Evolutionary conservation across 306 rosid genomes (phyloP).

Genomic region (Sicyos edulis): DNA sequence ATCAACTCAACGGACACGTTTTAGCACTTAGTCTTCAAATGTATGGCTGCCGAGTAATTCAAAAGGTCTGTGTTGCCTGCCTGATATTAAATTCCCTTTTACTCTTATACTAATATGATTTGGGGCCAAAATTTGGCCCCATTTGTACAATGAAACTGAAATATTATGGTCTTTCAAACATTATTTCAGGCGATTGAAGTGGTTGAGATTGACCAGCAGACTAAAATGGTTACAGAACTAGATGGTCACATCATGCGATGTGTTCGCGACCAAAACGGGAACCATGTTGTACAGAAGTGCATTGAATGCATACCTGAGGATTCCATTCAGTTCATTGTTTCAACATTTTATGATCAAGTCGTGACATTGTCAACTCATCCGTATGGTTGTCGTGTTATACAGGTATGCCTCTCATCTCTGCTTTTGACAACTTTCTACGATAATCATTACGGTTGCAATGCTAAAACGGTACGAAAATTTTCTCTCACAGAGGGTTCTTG

Average conservation of each 20-base stretch:
- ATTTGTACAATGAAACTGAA: constrained; percentile 5
- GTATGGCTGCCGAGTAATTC: constrained; percentile 98
- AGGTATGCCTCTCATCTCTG: constrained; percentile 35
- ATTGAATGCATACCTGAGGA: constrained; percentile 94
- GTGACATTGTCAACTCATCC: constrained; percentile 94
- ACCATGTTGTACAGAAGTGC: constrained; percentile 95
- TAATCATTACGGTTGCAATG: neutral
- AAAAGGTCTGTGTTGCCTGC: constrained; percentile 50
- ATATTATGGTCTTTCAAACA: neutral
- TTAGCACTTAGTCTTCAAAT: constrained; percentile 95
- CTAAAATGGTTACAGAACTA: constrained; percentile 74
- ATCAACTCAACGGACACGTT: constrained; percentile 73
- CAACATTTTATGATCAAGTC: constrained; percentile 83
- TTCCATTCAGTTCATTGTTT: constrained; percentile 68
- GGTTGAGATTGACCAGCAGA: constrained; percentile 82
- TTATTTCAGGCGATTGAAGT: constrained; percentile 78
- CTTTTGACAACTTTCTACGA: neutral
- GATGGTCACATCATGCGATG: constrained; percentile 94
- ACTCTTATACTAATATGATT: neutral
- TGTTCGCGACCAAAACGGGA: constrained; percentile 97
- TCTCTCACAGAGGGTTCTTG: constrained; percentile 72
- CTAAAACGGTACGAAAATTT: neutral
- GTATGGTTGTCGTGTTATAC: constrained; percentile 95
- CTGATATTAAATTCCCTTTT: neutral
- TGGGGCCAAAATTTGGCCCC: neutral